These are phyloP conservation scores for Plenodomus biglobosus DNA, from an alignment of 2,329 filamentous ascomycete species.

Conservation along the genomic window DNA sequence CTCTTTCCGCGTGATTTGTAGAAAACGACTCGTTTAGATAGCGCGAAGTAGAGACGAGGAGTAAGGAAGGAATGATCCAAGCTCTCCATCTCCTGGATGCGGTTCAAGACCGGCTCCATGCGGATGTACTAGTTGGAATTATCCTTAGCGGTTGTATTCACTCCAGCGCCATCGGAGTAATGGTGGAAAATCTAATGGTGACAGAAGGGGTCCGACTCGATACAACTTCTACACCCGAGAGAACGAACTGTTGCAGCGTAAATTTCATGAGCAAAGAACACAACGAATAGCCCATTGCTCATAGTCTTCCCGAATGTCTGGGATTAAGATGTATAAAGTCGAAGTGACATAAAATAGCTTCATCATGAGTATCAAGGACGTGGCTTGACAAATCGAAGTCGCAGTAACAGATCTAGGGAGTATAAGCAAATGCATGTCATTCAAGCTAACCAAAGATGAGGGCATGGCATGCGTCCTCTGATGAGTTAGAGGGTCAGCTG, in stretches of 20 bases:
- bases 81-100: conserved; percentile 55
- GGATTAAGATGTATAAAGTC: conserved; percentile 50
- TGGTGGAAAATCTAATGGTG: conserved; percentile 52
- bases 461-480: conserved; percentile 59
- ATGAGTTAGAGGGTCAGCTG: conserved; percentile 57
- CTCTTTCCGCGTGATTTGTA: background rate
- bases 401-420: conserved; percentile 56
- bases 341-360: conserved; percentile 47
- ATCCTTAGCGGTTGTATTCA: conserved; percentile 62
- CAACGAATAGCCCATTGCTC: conserved; percentile 48
- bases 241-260: conserved; percentile 54
- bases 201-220: conserved; percentile 51
- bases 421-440: conserved; percentile 56
- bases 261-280: conserved; percentile 52
- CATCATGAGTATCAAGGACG: conserved; percentile 48
- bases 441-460: conserved; percentile 47
- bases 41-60: conserved; percentile 45
- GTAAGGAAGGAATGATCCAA: conserved; percentile 54
- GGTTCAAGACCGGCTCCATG: conserved; percentile 55
- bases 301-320: conserved; percentile 52
- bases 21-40: background rate
- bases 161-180: conserved; percentile 59
- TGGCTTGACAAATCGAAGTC: conserved; percentile 50
- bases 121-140: conserved; percentile 61
- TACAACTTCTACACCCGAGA: conserved; percentile 38